Base-by-base conservation (phyloP, 768 basidiomycete genomes). In the Mrakia hoshinonis region DNA sequence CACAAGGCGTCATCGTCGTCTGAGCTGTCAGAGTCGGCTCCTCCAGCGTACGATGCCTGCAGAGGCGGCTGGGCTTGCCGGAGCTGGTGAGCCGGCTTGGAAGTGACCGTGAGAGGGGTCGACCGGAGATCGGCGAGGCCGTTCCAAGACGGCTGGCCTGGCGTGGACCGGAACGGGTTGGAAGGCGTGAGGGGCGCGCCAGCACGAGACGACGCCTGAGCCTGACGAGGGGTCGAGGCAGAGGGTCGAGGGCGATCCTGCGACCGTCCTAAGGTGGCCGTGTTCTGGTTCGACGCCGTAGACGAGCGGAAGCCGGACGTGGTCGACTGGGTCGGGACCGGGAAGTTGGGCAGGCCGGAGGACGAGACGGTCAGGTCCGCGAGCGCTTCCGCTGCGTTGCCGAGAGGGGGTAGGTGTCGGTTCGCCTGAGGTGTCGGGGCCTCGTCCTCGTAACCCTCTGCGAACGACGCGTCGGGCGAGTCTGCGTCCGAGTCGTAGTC, bases 61-160 rank as follows among this genome's bases (percentile, higher is more conserved):
- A 20, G 22, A 52, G 7, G 47, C 61, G 49, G 43, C 46, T 26
- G 65, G 1, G 51, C 47, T 49, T 15, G 55, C n/a, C 20, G 49
- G 18, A 12, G 54, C 24, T 29, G 55, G 64, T 43, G 58, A 34
- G 26, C 51, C 54, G 65, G 68, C 48, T 60, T 63, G 64, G 43
- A 54, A 83, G 79, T 79, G 65, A 83, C 69, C 80, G 48, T 81
- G 81, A n/a, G 24, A 83, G 84, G n/a, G 85, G 84, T 11, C 83
- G 85, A 84, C 85, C 85, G 24, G 83, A 51, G 85, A 76, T n/a
- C 70, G 51, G 65, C 63, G 65, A 24, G 75, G 64, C 48, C 73
- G 36, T 43, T 68, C 68, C 5, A 81, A 74, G 49, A 71, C 82
- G 67, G 84, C 18, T 24, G 36, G 22, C n/a, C 49, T 4, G 51